A percentile compares a stretch with the other conserved stretches of the same genome.
These are phyloP conservation scores for Panicum miliaceum DNA, from an alignment of 176 grass and related monocot genomes.

Conservation along the genomic window DNA sequence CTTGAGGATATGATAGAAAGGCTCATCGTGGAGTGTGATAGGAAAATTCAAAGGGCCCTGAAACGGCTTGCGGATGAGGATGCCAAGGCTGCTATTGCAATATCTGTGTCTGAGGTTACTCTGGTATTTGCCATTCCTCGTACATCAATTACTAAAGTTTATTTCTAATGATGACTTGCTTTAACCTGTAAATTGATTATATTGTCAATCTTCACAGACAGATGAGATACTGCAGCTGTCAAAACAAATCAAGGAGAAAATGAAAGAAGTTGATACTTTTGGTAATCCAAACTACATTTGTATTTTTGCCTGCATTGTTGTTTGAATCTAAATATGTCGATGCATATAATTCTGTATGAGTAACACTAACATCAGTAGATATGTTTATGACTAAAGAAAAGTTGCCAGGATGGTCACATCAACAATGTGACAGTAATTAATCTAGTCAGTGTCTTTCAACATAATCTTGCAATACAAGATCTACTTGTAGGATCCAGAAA, in stretches of 20 bases:
- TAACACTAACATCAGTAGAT: not conserved
- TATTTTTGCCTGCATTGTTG: not conserved
- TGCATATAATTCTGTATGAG: not conserved
- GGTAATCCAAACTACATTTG: slow-evolving; percentile 53
- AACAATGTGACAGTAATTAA: not conserved
- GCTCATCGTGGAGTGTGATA: slow-evolving; percentile 93
- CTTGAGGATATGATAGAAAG: slow-evolving; percentile 91
- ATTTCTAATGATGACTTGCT: not conserved
- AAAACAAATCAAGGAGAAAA: slow-evolving; percentile 90
- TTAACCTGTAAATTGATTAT: slow-evolving; percentile 17
- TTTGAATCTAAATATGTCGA: not conserved
- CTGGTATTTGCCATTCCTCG: slow-evolving; percentile 51
- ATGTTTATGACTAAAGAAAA: not conserved
- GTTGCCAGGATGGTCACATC: not conserved
- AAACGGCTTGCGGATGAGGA: slow-evolving; percentile 85
- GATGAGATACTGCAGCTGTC: slow-evolving; percentile 75
- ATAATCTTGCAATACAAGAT: not conserved
- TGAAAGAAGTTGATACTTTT: slow-evolving; percentile 78
- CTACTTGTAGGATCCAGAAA: not conserved
- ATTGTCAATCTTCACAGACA: slow-evolving; percentile 53
- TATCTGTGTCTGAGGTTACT: slow-evolving; percentile 94
- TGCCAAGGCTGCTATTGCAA: slow-evolving; percentile 93
- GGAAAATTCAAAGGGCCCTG: slow-evolving; percentile 97
- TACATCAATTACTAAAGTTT: slow-evolving; percentile 4
- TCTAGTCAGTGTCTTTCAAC: not conserved